Percentiles rank a stretch among this genome's conserved stretches.
These are phyloP conservation scores for Microstegium vimineum DNA, from an alignment of 176 grass and related monocot species.

Conservation along the genomic window DNA sequence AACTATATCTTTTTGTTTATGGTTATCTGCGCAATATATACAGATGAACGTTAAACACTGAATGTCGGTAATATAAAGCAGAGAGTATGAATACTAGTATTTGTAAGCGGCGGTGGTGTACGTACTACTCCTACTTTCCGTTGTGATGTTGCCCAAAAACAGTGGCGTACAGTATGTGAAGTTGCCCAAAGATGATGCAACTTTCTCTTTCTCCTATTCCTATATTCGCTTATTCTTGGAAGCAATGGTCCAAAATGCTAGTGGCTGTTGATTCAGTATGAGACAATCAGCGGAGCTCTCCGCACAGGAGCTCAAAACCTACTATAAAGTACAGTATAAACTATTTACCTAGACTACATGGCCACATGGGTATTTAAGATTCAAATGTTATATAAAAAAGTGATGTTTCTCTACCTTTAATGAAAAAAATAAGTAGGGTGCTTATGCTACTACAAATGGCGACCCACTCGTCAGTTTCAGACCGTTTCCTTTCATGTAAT, in stretches of 20 bases:
- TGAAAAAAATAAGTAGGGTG: neutral
- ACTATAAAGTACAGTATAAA: neutral
- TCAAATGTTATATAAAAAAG: neutral
- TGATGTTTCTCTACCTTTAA: neutral
- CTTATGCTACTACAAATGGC: neutral
- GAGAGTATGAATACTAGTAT: neutral
- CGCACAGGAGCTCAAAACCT: neutral
- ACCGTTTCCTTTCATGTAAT: neutral
- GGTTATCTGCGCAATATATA: neutral
- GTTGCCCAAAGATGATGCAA: neutral
- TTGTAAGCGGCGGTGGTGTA: neutral
- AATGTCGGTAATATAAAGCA: neutral
- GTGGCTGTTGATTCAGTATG: neutral
- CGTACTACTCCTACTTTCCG: no score
- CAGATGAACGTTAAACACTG: neutral
- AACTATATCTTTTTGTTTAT: neutral
- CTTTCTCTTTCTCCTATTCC: neutral
- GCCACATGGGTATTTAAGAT: neutral
- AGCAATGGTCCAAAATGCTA: neutral
- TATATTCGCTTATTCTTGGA: neutral
- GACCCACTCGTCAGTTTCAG: neutral
- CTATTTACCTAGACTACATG: neutral
- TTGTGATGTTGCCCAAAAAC: neutral
- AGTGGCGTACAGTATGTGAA: neutral
- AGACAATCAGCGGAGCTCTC: neutral